Percentiles rank a stretch among this genome's conserved stretches.
These are phyloP conservation scores for Xylaria sp. DNA, from an alignment of 2,329 filamentous ascomycete species.

Conservation along the genomic window DNA sequence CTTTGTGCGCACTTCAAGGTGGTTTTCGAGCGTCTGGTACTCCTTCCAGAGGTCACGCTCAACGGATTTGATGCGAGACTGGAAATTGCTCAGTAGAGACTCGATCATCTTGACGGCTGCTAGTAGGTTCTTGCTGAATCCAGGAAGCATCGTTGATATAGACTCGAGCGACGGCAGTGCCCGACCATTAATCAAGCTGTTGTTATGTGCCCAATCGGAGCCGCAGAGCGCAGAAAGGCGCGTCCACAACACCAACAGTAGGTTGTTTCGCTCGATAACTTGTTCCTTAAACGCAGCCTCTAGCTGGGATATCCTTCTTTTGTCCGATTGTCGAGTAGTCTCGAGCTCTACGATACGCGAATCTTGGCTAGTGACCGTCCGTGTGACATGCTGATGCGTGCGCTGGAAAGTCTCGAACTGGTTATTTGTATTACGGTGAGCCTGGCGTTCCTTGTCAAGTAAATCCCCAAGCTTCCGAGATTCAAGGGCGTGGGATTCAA, in stretches of 20 bases:
- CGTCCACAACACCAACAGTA: conserved; percentile 90
- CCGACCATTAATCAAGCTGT: conserved; percentile 87
- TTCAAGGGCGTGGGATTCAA: conserved; percentile 89
- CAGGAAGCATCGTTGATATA: conserved; percentile 81
- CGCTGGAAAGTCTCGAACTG: conserved; percentile 89
- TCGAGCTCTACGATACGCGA: conserved; percentile 86
- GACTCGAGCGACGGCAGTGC: conserved; percentile 82
- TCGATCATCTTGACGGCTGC: conserved; percentile 88
- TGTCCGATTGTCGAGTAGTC: conserved; percentile 75
- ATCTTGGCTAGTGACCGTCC: conserved; percentile 85
- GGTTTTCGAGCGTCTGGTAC: conserved; percentile 83
- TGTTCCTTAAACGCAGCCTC: conserved; percentile 87
- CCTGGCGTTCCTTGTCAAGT: conserved; percentile 86
- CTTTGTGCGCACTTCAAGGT: conserved; percentile 78
- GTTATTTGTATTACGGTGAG: conserved; percentile 83
- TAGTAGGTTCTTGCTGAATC: conserved; percentile 88
- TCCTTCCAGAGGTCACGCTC: conserved; percentile 91
- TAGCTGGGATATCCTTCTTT: conserved; percentile 74
- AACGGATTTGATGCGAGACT: conserved; percentile 78
- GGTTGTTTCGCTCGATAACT: conserved; percentile 83
- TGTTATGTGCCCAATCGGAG: conserved; percentile 87
- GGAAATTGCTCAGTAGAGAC: conserved; percentile 76
- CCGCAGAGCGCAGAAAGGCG: conserved; percentile 85
- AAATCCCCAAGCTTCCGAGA: conserved; percentile 83
- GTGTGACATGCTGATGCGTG: conserved; percentile 84